Base-by-base conservation (phyloP, 2,329 filamentous ascomycete species). In the Epichloe brachyelytri region DNA sequence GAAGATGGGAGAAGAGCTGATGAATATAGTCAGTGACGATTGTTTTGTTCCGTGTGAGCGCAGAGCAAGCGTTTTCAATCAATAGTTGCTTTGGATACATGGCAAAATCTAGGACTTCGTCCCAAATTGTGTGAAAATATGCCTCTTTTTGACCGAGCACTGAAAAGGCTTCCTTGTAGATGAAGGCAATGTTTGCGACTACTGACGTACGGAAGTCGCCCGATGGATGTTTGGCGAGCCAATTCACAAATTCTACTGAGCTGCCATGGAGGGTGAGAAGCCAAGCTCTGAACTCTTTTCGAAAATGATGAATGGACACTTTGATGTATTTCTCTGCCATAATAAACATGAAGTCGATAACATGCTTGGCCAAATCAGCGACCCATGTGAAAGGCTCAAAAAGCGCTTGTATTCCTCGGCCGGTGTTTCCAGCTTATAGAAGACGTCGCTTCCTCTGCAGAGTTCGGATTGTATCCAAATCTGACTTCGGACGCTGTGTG, bases 21-120 rank as follows among this genome's bases (percentile, higher is more conserved):
- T 79, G 75, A 0, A 85, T 77, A 51, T 84, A 86, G 0, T 82
- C 78, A 0, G 88, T 91, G 0, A 90, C 83, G 0, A 86, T 66
- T 0, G 87, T 91, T 3, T 62, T 61, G 0, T 62, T 54, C 17
- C 51, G 34, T 30, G 53, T 34, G n/a, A 22, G 20, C 4, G 12
- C 20, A 46, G 17, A 46, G 3, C 11, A 15, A 22, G 4, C 43
- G 37, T 8, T 6, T 46, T 8, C 14, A 3, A 20, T 26, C 14
- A 20, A 15, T 4, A 56, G 41, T 39, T 62, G 60, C 3, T 61
- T 60, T 10, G 38, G 43, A 56, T 73, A 72, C 14, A 59, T 57
- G 12, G 54, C 57, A 10, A 71, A 65, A 3, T 64, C 55, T 47
- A 65, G 66, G 1, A 74, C 61, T 58, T 86, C 79, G 1, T 64